Evolutionary conservation across 2,329 filamentous ascomycete genomes (phyloP).

Genomic region (Teratosphaeria zuluensis): DNA sequence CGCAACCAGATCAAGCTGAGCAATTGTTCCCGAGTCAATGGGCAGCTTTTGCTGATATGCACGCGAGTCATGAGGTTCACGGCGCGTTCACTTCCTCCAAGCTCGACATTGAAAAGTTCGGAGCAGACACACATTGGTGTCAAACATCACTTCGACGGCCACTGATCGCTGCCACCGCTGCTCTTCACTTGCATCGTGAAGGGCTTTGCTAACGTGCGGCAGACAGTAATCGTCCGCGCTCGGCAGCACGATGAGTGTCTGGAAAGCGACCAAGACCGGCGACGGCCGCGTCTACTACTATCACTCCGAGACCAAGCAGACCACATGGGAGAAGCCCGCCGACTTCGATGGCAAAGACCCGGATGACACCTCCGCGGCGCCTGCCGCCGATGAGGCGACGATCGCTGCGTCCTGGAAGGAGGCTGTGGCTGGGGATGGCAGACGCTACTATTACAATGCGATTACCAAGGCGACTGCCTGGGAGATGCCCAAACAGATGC

Average conservation of each 20-base stretch:
- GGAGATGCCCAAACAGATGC: conserved; percentile 59
- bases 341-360: conserved; percentile 39
- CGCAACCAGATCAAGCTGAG: neutral
- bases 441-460: conserved; percentile 88
- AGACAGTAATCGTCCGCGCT: neutral
- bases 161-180: neutral
- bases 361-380: conserved; percentile 62
- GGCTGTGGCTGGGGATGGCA: conserved; percentile 75
- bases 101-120: neutral
- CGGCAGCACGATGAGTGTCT: conserved; percentile 14
- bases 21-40: neutral
- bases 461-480: conserved; percentile 88
- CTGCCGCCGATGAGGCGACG: conserved; percentile 43
- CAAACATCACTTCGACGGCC: neutral
- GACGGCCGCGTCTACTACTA: conserved; percentile 79
- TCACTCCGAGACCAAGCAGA: conserved; percentile 74
- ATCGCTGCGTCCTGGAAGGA: conserved; percentile 73
- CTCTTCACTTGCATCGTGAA: neutral
- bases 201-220: neutral
- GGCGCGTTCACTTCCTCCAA: neutral
- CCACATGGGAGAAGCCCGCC: conserved; percentile 88
- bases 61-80: neutral
- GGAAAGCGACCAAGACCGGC: conserved; percentile 17
- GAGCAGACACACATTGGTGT: neutral
- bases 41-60: neutral